These are phyloP conservation scores for Fraxinus excelsior DNA, from an alignment of 257 asterid genomes.

Conservation along the genomic window DNA sequence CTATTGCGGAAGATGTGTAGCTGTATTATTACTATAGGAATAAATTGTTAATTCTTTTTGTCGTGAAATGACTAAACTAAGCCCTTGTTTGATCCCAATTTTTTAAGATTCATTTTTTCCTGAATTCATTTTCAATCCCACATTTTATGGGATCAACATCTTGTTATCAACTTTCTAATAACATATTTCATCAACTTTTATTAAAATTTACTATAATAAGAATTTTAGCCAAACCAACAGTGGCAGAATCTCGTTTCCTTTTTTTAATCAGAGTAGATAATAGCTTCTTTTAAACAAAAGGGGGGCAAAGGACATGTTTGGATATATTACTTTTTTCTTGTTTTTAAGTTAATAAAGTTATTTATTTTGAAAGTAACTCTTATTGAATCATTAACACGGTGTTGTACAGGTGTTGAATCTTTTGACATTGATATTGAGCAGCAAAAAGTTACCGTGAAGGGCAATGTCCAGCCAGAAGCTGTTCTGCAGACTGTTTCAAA, in stretches of 20 bases:
- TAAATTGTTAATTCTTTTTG: too few species aligned
- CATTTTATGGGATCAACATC: too few species aligned
- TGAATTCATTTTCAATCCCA: too few species aligned
- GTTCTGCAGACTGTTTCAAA: conserved; percentile 83
- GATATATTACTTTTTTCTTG: not conserved
- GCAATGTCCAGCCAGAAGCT: conserved; percentile 74
- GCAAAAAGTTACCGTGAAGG: conserved; percentile 86
- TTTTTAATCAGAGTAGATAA: not conserved
- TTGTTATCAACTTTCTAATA: too few species aligned
- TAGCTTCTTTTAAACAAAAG: not conserved
- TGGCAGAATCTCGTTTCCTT: not conserved
- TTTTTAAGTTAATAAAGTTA: not conserved
- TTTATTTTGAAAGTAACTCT: not conserved
- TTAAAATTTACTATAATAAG: too few species aligned
- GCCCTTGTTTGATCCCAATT: too few species aligned
- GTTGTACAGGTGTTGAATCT: conserved; percentile 69
- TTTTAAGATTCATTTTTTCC: too few species aligned
- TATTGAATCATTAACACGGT: not conserved
- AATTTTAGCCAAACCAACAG: too few species aligned
- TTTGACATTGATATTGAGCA: conserved; percentile 70
- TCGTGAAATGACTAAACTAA: not conserved
- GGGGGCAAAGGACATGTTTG: not conserved
- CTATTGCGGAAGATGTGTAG: not conserved
- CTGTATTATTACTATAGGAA: not conserved
- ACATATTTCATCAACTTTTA: too few species aligned